These are phyloP conservation scores for Vanrija pseudolonga DNA, from an alignment of 1,284 basidiomycete genomes.

Conservation along the genomic window DNA sequence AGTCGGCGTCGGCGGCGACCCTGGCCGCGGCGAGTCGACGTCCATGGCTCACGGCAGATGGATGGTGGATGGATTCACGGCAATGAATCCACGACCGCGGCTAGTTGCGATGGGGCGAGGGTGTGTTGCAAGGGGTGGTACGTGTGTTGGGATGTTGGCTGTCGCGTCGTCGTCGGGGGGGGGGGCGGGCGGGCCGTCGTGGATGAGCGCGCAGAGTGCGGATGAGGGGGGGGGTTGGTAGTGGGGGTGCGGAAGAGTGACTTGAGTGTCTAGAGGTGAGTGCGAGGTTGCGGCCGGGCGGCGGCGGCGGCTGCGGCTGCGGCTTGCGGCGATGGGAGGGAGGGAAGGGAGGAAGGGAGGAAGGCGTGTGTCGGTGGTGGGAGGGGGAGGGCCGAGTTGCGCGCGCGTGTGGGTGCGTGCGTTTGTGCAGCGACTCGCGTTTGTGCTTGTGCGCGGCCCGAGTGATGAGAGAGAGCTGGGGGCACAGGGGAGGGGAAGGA, in stretches of 20 bases:
- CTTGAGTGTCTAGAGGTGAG: too few relatives aligned
- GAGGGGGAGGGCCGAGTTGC: not conserved
- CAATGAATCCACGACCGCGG: not conserved
- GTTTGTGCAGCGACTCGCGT: too few relatives aligned
- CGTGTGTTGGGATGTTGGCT: not conserved
- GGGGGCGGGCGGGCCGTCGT: not conserved
- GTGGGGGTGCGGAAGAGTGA: not conserved
- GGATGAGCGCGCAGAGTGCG: not conserved
- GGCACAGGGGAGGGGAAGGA: too few relatives aligned
- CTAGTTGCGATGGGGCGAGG: not conserved
- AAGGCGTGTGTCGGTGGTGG: too few relatives aligned
- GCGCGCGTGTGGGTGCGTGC: not conserved
- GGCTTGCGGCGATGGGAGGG: not conserved
- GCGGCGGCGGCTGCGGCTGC: not conserved
- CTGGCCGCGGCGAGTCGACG: slow-evolving; percentile 10
- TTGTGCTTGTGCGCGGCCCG: too few relatives aligned
- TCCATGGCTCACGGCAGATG: slow-evolving; percentile 10
- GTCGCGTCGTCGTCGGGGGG: not conserved
- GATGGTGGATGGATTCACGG: not conserved
- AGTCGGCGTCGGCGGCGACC: slow-evolving; percentile 10
- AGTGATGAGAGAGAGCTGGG: too few relatives aligned
- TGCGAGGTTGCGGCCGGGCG: too few relatives aligned
- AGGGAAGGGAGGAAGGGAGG: too few relatives aligned
- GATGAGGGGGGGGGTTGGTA: too few relatives aligned
- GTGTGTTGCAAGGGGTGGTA: not conserved